Evolutionary conservation across 371 early-diverging fungal genomes (phyloP), one percentile per base, ranked within the genome.

Genomic region (Parasitella parasitica): DNA sequence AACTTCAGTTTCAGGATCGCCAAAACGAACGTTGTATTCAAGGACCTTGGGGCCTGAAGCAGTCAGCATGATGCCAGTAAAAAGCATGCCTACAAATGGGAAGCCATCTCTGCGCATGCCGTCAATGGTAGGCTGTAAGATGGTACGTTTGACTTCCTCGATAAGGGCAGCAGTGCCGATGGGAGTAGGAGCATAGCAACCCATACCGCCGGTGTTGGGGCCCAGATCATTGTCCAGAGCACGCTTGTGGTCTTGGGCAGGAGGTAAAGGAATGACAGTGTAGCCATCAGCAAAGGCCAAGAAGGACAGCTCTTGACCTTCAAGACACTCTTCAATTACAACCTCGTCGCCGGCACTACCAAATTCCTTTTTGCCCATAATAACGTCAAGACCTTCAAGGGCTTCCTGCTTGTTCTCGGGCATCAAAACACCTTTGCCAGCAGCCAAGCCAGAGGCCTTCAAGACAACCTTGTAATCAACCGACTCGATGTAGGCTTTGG

Each of bases 131-230:
- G 95, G 94, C 75, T 93, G 86, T 37, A 98, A 76, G 38, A 97
- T 86, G 0, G 89, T 89, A 37, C 83, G 78, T 70, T 93, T 82
- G 71, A 96, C 89, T 35, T 82, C 69, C 11, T 80, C 78, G 41
- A 94, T 77, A 43, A 97, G 71, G 57, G 85, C 84, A 15, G 86
- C 76, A 3, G 96, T 93, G 52, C 90, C 93, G 53, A 96, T 86
- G 6, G 97, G 97, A 2, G 98, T 95, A 27, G 98, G 98, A 37
- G 93, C 92, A 73, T 98, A 98, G 61, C 95, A 93, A 6, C 98
- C 98, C 98, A 98, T 98, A 57, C 98, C 98, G 59, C 98, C 98
- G 0, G 98, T 98, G 82, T 98, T 98, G 58, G 94, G 96, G 0
- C 98, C 98, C 70, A 85, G 69, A 74, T 98, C 98, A 59, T 91